Percentiles rank a stretch among this genome's conserved stretches.
These are phyloP conservation scores for Carex parvula DNA, from an alignment of 176 grass and related monocot species.

Conservation along the genomic window DNA sequence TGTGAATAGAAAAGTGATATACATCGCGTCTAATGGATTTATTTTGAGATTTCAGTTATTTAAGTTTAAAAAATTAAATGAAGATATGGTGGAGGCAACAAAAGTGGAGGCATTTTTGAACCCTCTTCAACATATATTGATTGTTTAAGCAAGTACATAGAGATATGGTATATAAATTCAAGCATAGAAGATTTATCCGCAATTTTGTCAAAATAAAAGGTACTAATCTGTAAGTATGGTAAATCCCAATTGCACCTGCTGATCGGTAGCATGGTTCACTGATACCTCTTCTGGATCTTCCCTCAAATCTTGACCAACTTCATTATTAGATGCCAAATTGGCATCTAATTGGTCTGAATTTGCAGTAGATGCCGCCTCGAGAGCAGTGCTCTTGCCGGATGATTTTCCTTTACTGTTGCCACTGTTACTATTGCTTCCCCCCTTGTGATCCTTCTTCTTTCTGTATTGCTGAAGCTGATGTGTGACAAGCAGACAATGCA, in stretches of 20 bases:
- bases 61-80: not conserved
- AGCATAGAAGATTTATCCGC: not conserved
- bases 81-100: no score
- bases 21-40: not conserved
- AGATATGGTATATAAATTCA: not conserved
- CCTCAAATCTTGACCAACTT: conserved; percentile 32
- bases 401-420: conserved; percentile 28
- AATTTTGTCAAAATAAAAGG: conserved; percentile 2
- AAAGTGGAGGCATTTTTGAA: not conserved
- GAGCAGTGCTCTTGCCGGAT: conserved; percentile 41
- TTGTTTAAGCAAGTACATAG: not conserved
- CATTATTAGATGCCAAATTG: conserved; percentile 34
- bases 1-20: not conserved
- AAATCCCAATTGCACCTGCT: conserved; percentile 16
- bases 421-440: conserved; percentile 27
- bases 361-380: conserved; percentile 24
- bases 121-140: not conserved
- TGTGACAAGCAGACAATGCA: conserved; percentile 14
- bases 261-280: conserved; percentile 1
- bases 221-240: not conserved
- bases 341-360: conserved; percentile 18
- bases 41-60: not conserved
- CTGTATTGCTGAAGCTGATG: conserved; percentile 82
- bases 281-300: conserved; percentile 19
- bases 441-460: conserved; percentile 88